Base-by-base conservation (phyloP, 164 flowering plant genomes). In the Tinospora cordifolia region DNA sequence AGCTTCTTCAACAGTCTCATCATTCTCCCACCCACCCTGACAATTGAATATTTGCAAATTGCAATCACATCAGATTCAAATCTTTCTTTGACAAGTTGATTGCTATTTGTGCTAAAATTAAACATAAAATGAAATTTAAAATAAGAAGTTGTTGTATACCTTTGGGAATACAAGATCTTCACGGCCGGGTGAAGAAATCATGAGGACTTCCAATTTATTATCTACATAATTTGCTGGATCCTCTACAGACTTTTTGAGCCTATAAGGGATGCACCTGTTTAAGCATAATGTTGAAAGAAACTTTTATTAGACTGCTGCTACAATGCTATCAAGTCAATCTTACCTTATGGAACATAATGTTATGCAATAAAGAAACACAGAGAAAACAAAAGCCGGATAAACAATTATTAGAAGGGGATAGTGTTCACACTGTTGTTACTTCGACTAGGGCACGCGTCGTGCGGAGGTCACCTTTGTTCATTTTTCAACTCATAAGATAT, bases 11-110 rank as follows among this genome's bases (percentile, higher is more conserved):
- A 88, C 81, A 54, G 93, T 79, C 79, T 90, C 96, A 80, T 90
- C 93, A 78, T 88, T 79, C 72, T 90, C 96, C 96, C 96, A 90
- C 65, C 96, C 96, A 71, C 96, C 96, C 92, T 90, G 79, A 69
- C 11, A 68, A 78, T 11, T 47, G 22, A 76, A 67, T 49, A 70
- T 66, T n/a, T 26, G 22, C 40, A 71, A 70, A 68, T n/a, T 26
- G 22, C 40, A 71, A 62, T 44, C 54, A 62, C 24, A 49, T 62
- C n/a, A 21, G 51, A 60, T 41, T 62, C 62, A 39, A 65, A 8
- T 51, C 3, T 4, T 30, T 4, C 36, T 30, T 30, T 30, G 36
- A 30, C 36, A 30, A 30, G 4, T 30, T 30, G 36, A 30, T 30
- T 30, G 36, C 2, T 30, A 30, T 30, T 30, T 30, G 36, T 30